These are phyloP conservation scores for Paramyrothecium roridum DNA, from an alignment of 2,329 filamentous ascomycete species.

Conservation along the genomic window DNA sequence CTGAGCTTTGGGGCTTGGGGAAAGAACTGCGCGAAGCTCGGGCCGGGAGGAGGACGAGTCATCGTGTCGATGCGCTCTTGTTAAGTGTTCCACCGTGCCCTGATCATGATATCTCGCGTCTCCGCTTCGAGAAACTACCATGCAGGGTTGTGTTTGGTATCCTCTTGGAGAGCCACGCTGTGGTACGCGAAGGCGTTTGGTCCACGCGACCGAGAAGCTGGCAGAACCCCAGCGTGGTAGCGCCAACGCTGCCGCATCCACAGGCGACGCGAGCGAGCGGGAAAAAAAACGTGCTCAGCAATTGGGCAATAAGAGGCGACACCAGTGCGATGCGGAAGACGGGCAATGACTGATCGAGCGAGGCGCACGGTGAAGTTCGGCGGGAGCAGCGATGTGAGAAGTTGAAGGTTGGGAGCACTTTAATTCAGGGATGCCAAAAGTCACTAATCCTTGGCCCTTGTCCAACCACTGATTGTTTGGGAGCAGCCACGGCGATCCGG, in stretches of 20 bases:
- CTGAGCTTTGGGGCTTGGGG: conserved; percentile 70
- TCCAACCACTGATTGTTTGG: not conserved
- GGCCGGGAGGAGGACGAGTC: conserved; percentile 72
- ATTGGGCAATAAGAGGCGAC: conserved; percentile 1
- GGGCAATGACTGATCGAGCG: not conserved
- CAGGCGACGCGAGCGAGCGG: conserved; percentile 1
- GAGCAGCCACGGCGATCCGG: not conserved
- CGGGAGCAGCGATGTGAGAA: conserved; percentile 5
- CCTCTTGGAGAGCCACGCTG: conserved; percentile 5
- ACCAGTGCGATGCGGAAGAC: not conserved
- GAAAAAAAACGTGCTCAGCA: conserved; percentile 1
- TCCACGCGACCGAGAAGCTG: conserved; percentile 36
- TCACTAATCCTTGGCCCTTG: not conserved
- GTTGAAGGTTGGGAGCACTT: conserved; percentile 18
- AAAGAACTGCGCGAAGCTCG: conserved; percentile 85
- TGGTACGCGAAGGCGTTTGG: conserved; percentile 20
- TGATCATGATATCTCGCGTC: conserved; percentile 53
- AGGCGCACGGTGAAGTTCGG: not conserved
- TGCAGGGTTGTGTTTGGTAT: conserved; percentile 12
- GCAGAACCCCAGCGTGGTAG: conserved; percentile 8
- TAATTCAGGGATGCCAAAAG: conserved; percentile 1
- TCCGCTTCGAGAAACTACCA: conserved; percentile 14
- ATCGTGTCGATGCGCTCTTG: conserved; percentile 56
- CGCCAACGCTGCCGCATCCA: conserved; percentile 4
- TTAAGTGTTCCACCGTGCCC: conserved; percentile 50